These are phyloP conservation scores for Tetrapisispora fleetii DNA, from an alignment of 805 yeast genomes.

Conservation along the genomic window DNA sequence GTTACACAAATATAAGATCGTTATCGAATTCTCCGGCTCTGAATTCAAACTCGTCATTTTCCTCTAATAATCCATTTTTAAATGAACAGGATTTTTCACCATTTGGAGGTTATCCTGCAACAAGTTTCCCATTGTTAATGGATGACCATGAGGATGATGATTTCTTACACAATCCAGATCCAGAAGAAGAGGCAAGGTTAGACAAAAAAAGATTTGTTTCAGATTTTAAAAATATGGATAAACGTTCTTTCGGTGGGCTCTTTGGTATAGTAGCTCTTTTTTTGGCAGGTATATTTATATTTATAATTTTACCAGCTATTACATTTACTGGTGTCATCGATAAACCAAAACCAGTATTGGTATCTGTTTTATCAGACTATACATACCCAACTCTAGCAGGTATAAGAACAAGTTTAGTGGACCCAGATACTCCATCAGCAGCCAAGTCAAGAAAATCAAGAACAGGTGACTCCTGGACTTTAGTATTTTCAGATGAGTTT, in stretches of 20 bases:
- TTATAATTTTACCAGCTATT: constrained; percentile 71
- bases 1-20: neutral
- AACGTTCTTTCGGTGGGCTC: constrained; percentile 50
- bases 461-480: constrained; percentile 58
- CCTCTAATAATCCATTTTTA: constrained; percentile 30
- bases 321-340: constrained; percentile 66
- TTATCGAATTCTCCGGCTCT: neutral
- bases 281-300: constrained; percentile 53
- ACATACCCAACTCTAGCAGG: constrained; percentile 43
- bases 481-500: constrained; percentile 88
- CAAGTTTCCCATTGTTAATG: constrained; percentile 82
- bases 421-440: constrained; percentile 50
- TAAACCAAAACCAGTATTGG: constrained; percentile 4
- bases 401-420: constrained; percentile 43
- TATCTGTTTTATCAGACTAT: constrained; percentile 35
- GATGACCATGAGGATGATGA: constrained; percentile 95
- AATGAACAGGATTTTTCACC: constrained; percentile 58
- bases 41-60: neutral
- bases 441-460: constrained; percentile 42
- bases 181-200: constrained; percentile 79
- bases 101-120: constrained; percentile 94
- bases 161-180: constrained; percentile 92
- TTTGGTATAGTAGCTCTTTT: constrained; percentile 43
- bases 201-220: constrained; percentile 58
- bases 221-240: constrained; percentile 61